These are phyloP conservation scores for Santalum album DNA, from an alignment of 164 flowering plant species.

Conservation along the genomic window DNA sequence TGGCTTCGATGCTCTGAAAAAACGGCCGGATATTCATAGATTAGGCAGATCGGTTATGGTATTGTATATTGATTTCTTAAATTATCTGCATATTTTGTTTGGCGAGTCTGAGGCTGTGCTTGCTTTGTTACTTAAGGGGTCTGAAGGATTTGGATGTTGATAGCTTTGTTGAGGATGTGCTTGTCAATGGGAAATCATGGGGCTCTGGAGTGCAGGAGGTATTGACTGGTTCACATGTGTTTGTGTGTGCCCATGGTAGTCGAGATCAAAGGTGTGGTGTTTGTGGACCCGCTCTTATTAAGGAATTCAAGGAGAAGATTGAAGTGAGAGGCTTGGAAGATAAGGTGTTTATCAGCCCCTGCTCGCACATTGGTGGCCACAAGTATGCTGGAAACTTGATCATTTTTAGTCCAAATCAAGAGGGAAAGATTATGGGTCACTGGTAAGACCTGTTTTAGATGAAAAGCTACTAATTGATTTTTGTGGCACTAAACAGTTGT, in stretches of 20 bases:
- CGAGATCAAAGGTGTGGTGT: conserved; percentile 92
- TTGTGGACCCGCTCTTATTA: conserved; percentile 84
- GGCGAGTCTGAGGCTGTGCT: conserved; percentile 8
- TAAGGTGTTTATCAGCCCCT: conserved; percentile 58
- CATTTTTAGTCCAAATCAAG: conserved; percentile 47
- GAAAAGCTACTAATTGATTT: too few species aligned
- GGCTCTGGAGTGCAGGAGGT: conserved; percentile 42
- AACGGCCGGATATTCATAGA: not conserved
- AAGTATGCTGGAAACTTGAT: conserved; percentile 96
- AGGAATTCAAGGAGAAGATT: conserved; percentile 62
- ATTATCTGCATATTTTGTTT: too few species aligned
- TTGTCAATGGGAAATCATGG: conserved; percentile 63
- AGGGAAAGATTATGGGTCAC: conserved; percentile 59
- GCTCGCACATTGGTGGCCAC: conserved; percentile 94
- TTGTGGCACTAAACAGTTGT: not conserved
- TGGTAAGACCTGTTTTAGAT: conserved; percentile 46
- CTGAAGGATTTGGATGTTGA: conserved; percentile 61
- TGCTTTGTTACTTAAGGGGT: conserved; percentile 36
- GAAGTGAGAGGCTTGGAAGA: conserved; percentile 42
- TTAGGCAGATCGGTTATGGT: not conserved
- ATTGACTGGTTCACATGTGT: conserved; percentile 60
- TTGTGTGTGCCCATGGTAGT: conserved; percentile 84
- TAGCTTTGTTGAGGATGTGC: conserved; percentile 74
- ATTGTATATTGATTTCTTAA: not conserved
- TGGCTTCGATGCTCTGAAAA: too few species aligned